A percentile compares a stretch with the other conserved stretches of the same genome.
Conservation (phyloP, 495 filamentous ascomycete species). For the Penicilliopsis zonata region DNA sequence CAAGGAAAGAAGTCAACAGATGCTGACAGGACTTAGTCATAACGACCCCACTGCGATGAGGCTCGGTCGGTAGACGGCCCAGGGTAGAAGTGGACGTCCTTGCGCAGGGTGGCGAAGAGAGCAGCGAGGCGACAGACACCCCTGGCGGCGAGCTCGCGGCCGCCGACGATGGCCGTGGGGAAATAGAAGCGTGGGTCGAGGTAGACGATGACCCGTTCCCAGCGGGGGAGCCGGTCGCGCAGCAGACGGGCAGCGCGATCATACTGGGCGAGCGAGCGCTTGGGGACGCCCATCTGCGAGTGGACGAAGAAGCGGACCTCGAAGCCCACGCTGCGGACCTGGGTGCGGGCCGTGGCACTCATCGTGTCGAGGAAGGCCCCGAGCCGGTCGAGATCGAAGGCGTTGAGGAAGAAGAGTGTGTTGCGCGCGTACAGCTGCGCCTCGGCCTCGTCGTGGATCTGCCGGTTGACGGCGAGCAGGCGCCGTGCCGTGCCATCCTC, state of each 20-base stretch:
- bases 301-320: constrained; percentile 33
- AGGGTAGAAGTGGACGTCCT: constrained; percentile 21
- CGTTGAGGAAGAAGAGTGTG: constrained; percentile 31
- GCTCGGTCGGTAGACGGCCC: constrained; percentile 12
- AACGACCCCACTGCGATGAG: too few species aligned
- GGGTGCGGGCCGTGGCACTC: constrained; percentile 16
- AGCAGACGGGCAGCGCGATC: constrained; percentile 15
- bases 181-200: constrained; percentile 28
- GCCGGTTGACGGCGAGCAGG: constrained; percentile 22
- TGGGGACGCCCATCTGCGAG: constrained; percentile 20
- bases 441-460: constrained; percentile 31
- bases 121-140: constrained; percentile 22
- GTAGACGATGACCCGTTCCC: constrained; percentile 19
- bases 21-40: constrained; percentile 8
- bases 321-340: constrained; percentile 29
- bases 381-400: constrained; percentile 25
- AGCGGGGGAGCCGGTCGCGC: constrained; percentile 13
- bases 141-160: constrained; percentile 16
- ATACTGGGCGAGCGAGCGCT: constrained; percentile 23
- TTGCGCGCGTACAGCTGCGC: constrained; percentile 25
- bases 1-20: constrained; percentile 1
- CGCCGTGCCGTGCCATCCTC: constrained; percentile 19
- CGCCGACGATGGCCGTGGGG: constrained; percentile 15
- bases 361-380: constrained; percentile 25
- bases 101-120: constrained; percentile 14